These are phyloP conservation scores for Penicillium nordicum DNA, from an alignment of 2,329 filamentous ascomycete species.

Conservation along the genomic window DNA sequence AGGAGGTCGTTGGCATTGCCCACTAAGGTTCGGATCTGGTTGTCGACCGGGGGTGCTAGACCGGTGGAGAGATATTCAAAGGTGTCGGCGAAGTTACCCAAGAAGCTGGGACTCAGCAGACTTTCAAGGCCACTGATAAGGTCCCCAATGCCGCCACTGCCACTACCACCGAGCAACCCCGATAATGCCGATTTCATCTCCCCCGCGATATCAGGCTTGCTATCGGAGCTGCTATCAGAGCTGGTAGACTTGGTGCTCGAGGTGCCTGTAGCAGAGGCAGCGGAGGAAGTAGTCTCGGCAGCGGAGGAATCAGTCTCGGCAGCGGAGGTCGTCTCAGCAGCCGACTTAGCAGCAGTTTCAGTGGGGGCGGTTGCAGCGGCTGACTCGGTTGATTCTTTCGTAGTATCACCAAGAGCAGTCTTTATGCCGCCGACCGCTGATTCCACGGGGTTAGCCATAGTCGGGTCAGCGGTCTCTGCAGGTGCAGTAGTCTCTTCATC, in stretches of 20 bases:
- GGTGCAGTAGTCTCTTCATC: conserved; percentile 3
- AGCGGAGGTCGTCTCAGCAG: not conserved
- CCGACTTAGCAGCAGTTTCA: not conserved
- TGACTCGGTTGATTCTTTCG: not conserved
- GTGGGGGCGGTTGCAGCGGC: not conserved
- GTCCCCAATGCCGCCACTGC: conserved; percentile 1
- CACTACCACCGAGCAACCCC: conserved; percentile 1
- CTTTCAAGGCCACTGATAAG: conserved; percentile 9
- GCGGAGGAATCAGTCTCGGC: conserved; percentile 3
- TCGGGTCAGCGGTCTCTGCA: not conserved
- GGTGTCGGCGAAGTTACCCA: conserved; percentile 19
- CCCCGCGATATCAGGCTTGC: not conserved
- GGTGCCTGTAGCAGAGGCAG: not conserved
- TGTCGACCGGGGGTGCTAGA: conserved; percentile 26
- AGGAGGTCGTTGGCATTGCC: conserved; percentile 25
- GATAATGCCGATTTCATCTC: conserved; percentile 4
- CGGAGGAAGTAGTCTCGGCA: conserved; percentile 4
- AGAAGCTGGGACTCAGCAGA: conserved; percentile 20
- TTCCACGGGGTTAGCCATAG: conserved; percentile 4
- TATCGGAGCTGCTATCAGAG: not conserved
- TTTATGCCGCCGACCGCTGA: conserved; percentile 3
- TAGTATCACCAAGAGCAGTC: not conserved
- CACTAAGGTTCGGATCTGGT: conserved; percentile 27
- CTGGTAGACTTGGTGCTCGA: conserved; percentile 10
- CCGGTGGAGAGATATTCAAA: conserved; percentile 26